Base-by-base conservation (phyloP, 2,329 filamentous ascomycete genomes). In the Xylogone sp. region DNA sequence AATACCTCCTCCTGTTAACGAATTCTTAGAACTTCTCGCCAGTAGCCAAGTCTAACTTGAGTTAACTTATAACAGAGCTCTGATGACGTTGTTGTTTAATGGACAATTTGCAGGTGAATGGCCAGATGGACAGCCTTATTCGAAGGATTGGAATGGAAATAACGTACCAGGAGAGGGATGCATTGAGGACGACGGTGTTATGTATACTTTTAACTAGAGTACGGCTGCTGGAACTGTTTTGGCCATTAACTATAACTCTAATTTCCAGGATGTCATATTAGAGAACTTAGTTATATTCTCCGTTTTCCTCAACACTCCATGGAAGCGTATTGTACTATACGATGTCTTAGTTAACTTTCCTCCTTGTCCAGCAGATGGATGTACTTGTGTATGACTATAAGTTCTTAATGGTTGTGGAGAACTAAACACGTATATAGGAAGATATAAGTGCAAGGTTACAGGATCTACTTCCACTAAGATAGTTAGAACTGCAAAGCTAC, bases 271-370 rank as follows among this genome's bases (percentile, higher is more conserved):
- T 22, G 75, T 79, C 3, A 75, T 69, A 3, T 72, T 76, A 66
- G 73, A 77, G 45, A 78, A 78, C 56, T 64, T 79, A 16, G 74
- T 73, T 2, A 74, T 80, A 3, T 78, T 79, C 53, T 71, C 71
- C 0, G 72, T 76, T 1, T 60, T 69, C 48, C 66, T 71, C 29
- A 51, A 44, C 20, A 46, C 49, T 43, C 49, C 10, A 5, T 51
- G 69, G 68, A 66, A 71, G 50, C 61, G 68, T n/a, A 24, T 67
- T 9, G 67, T 69, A 0, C 66, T 63, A 13, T 72, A 71, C 47
- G 50, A 66, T 21, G 65, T 71, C 2, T 69, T 70, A 2, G 63
- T 64, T 50, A 16, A 7, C 5, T 59, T 72, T 48, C 67, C 67
- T 8, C 59, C 61, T 18, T 72, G 69, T 48, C 68, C 69, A 2